Evolutionary conservation across 306 rosid genomes (phyloP).

Genomic region (Clitoria ternatea): DNA sequence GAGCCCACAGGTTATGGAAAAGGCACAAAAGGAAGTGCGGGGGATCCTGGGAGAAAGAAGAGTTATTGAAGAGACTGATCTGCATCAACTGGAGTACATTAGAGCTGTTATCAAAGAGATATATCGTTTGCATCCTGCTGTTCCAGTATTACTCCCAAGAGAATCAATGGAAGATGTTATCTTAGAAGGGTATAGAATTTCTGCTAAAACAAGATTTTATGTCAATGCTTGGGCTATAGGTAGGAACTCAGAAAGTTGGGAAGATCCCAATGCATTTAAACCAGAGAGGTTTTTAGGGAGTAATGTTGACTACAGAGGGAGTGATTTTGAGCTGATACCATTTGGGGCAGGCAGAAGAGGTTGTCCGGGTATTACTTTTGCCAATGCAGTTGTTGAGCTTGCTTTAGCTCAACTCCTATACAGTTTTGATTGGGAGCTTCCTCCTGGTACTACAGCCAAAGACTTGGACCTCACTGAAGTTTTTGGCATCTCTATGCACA

Average conservation of each 20-base stretch:
- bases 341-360: conserved; percentile 73
- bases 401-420: conserved; percentile 67
- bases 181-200: conserved; percentile 55
- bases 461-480: conserved; percentile 56
- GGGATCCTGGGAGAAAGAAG: conserved; percentile 42
- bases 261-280: conserved; percentile 43
- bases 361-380: conserved; percentile 51
- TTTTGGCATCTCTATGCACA: conserved; percentile 68
- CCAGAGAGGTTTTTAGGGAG: conserved; percentile 62
- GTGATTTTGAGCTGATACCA: conserved; percentile 57
- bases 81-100: conserved; percentile 46
- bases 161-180: conserved; percentile 61
- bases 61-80: conserved; percentile 45
- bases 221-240: conserved; percentile 71
- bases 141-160: conserved; percentile 63
- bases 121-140: conserved; percentile 58
- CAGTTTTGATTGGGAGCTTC: conserved; percentile 69
- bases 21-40: conserved; percentile 60
- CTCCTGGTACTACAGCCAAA: conserved; percentile 38
- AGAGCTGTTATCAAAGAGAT: conserved; percentile 58
- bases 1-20: conserved; percentile 48
- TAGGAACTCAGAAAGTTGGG: conserved; percentile 59
- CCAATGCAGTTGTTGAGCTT: conserved; percentile 45
- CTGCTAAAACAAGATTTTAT: conserved; percentile 54
- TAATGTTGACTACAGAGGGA: conserved; percentile 53